Evolutionary conservation across 2,329 filamentous ascomycete species (phyloP), one percentile per base, ranked within the genome.

Genomic region (Pyrenophora graminea): DNA sequence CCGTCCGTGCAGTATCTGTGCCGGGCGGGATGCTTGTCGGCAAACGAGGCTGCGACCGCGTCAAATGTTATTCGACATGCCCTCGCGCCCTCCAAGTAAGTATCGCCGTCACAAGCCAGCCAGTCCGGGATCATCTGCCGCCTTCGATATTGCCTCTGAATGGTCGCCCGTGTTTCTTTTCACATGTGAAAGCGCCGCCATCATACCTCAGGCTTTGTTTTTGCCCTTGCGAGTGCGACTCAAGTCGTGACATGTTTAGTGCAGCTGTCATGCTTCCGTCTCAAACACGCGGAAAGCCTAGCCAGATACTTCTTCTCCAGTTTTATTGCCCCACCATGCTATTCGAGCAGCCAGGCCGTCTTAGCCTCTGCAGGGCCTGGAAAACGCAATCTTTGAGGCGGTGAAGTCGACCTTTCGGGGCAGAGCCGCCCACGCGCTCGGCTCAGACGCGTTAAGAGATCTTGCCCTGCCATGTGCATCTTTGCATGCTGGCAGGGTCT

Each of bases 101-200:
- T 15, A 31, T 48, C 42, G 47, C 56, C 37, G 63, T 70, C 67
- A 69, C 64, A 63, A 53, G 60, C 52, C 51, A 43, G 37, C 7
- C 58, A 30, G 27, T 13, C 57, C 55, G 59, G 59, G 48, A 61
- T 59, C 62, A 65, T 53, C 48, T 34, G 31, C 41, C 27, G 27
- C 27, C 3, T 9, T 12, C 9, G 9, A 12, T 30, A 12, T 30
- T 4, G 27, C 10, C 27, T 30, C 27, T 30, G 27, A 30, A 7
- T 25, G 23, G 23, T 9, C 23, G 23, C 23, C 23, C 52, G 45
- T 31, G 15, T 25, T 44, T 27, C 25, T 33, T 27, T 46, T 61
- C 37, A 48, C 68, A 69, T 69, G 68, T 68, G 63, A 69, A 68
- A 66, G 51, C 33, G 23, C 41, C 59, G 43, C 58, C 56, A 62